These are phyloP conservation scores for Aegle marmelos DNA, from an alignment of 345 rosid species.

Conservation along the genomic window DNA sequence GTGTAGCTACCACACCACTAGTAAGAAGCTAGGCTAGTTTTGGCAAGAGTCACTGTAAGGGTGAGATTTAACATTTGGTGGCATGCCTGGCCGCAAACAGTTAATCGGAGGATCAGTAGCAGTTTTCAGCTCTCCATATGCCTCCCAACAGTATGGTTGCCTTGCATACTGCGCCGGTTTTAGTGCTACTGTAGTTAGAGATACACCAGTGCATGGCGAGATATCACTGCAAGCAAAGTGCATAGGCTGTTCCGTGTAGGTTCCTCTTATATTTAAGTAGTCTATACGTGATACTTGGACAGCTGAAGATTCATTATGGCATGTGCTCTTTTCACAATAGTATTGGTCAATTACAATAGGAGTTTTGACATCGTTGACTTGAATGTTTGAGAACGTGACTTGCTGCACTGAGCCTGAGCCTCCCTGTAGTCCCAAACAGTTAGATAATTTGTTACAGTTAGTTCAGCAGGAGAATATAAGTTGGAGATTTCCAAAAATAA, in stretches of 20 bases:
- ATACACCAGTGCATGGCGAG: constrained; percentile 72
- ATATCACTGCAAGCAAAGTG: constrained; percentile 82
- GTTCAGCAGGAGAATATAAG: neutral
- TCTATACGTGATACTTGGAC: constrained; percentile 69
- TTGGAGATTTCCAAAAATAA: neutral
- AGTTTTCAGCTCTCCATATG: constrained; percentile 70
- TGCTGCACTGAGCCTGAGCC: constrained; percentile 82
- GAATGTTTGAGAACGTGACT: constrained; percentile 82
- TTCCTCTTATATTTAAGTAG: constrained; percentile 71
- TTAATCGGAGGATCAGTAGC: constrained; percentile 57
- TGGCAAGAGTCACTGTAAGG: constrained; percentile 43
- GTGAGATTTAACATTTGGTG: constrained; percentile 28
- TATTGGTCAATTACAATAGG: constrained; percentile 88
- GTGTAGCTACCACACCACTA: neutral
- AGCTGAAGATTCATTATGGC: constrained; percentile 67
- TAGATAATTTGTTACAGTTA: constrained; percentile 7
- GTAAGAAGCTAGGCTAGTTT: constrained; percentile 11
- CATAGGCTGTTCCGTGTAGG: constrained; percentile 60
- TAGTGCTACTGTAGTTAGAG: constrained; percentile 56
- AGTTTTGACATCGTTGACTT: constrained; percentile 61
- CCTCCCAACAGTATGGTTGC: constrained; percentile 73
- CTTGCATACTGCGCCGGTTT: constrained; percentile 37
- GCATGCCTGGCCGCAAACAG: constrained; percentile 54
- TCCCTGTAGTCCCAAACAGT: constrained; percentile 47
- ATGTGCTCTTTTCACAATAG: constrained; percentile 62